Evolutionary conservation across 345 rosid species (phyloP), one percentile per base, ranked within the genome.

Genomic region (Lepidium sativum): DNA sequence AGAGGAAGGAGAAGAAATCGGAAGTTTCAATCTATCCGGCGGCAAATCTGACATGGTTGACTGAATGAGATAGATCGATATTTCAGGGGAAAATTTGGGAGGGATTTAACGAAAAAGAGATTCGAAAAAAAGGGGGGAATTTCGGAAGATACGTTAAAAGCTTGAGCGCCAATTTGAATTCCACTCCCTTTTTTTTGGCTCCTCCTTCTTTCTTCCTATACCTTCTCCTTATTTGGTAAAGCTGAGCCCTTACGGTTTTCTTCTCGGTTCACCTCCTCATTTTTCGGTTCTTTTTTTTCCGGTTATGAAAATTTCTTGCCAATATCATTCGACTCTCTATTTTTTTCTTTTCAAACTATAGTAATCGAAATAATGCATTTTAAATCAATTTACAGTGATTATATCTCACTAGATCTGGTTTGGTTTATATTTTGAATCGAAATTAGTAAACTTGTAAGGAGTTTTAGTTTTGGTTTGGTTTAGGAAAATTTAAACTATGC

Each of bases 161-260:
- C 37, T 54, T 48, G 41, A 68, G 72, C 72, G 72, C 72, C 58
- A 68, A 68, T 68, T 68, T 68, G 72, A 68, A 68, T 48, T 57
- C 39, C 39, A 53, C 40, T 20, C 42, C 7, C n/a, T 44, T 5
- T 49, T 63, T 38, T 61, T 69, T 37, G 65, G 72, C 58, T 39
- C 59, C 52, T 49, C 35, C 43, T 49, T 27, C 65, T 3, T 49
- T 27, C 65, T 3, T 55, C 55, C 6, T 14, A 2, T 27, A 41
- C 20, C 52, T 14, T 15, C 56, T 58, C 48, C 13, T 23, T 47
- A 25, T 11, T 53, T 67, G 55, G 65, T 68, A 57, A 68, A 68
- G 58, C 72, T 68, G 58, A 17, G 5, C 25, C 29, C 38, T 44
- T 34, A 55, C 71, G 71, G 72, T 68, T 48, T 23, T 39, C n/a